Evolutionary conservation across 352 stramenopile genomes (phyloP), one percentile per base, ranked within the genome.

Genomic region (Pythium aquatile): DNA sequence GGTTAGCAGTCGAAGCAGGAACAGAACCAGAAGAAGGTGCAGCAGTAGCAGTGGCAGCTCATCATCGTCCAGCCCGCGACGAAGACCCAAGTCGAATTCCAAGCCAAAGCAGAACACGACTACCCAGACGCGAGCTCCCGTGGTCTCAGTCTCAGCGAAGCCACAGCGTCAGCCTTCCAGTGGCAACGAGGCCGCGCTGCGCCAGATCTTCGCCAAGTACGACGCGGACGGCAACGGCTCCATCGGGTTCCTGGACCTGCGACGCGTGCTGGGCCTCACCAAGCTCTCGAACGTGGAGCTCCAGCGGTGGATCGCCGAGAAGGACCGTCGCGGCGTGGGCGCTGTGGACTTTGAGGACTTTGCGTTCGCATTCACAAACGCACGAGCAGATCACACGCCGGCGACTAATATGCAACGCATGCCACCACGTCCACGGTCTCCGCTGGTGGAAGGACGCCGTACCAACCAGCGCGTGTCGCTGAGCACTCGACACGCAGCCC

Each of bases 241-340:
- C 30, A 83, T 85, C 65, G 77, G 70, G 39, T 85, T 87, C 46
- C 67, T 75, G 53, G 78, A 85, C 57, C 57, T 87, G 58, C 70
- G 76, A 28, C 65, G 67, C 26, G 76, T 74, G 7, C 57, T 87
- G 29, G 55, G 55, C 39, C 30, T 57, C 20, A 69, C 55, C 28
- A 58, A 53, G 6, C 69, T 75, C 10, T 77, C 78, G 35, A 66
- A 76, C 29, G 20, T 80, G 39, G 77, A 88, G 53, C 68, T 83
- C 39, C 77, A 85, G 61, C 68, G 68, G n/a, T 83, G 77, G 77
- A 76, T 85, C 65, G 75, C 62, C 0, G 60, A 79, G 54, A 85
- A 88, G 48, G 79, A 85, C 66, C 61, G 61, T 8, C 73, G 69
- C 13, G 76, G 77, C 33, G 68, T 71, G 11, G 78, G 75, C 9